These are phyloP conservation scores for Fistulifera pelliculosa DNA, from an alignment of 108 stramenopile genomes.

Conservation along the genomic window DNA sequence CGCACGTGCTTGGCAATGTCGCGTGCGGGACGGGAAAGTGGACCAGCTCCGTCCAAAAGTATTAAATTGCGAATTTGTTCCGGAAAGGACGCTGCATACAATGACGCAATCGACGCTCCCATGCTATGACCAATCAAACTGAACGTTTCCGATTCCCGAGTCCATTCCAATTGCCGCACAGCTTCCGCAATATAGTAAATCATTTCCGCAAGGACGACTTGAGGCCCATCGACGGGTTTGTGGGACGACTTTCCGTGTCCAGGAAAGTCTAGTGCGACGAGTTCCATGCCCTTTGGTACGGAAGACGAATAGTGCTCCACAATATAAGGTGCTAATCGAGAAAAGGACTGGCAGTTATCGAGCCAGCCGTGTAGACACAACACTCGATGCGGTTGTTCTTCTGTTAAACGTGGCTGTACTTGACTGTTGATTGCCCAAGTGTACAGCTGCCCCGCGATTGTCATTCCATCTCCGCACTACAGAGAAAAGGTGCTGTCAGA, in stretches of 20 bases:
- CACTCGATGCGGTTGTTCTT: too few species aligned
- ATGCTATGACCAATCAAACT: slow-evolving; percentile 68
- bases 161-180: slow-evolving; percentile 14
- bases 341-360: slow-evolving; percentile 71
- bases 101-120: slow-evolving; percentile 50
- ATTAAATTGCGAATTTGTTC: slow-evolving; percentile 39
- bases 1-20: slow-evolving; percentile 44
- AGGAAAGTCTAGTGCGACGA: slow-evolving; percentile 28
- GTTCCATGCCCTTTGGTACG: background rate
- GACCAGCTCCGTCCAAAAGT: slow-evolving; percentile 62
- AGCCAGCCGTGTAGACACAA: slow-evolving; percentile 73
- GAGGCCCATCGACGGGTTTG: slow-evolving; percentile 32
- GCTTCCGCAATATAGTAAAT: slow-evolving; percentile 32
- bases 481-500: too few species aligned
- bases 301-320: slow-evolving; percentile 1
- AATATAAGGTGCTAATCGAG: slow-evolving; percentile 46
- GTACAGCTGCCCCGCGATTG: too few species aligned
- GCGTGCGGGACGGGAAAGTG: slow-evolving; percentile 27
- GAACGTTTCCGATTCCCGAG: slow-evolving; percentile 7
- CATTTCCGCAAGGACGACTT: slow-evolving; percentile 16
- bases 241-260: slow-evolving; percentile 39
- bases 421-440: too few species aligned
- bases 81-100: slow-evolving; percentile 64
- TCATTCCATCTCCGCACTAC: too few species aligned
- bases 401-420: too few species aligned